Conservation (phyloP, 768 basidiomycete genomes). For the Coprinopsis sp. region DNA sequence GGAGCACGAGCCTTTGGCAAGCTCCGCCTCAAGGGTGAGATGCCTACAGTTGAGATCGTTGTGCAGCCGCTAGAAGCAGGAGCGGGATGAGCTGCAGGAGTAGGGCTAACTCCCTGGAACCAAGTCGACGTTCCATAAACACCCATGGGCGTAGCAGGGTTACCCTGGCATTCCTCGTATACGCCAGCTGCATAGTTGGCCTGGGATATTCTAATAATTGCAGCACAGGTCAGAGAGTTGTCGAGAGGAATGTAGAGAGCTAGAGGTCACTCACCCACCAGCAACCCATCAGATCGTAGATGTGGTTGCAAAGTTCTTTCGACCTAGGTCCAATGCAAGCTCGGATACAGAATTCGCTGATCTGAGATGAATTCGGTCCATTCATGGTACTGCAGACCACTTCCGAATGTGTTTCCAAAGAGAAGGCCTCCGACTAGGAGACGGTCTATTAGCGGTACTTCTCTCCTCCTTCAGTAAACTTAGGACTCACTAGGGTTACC, state of each 20-base stretch:
- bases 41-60: constrained; percentile 45
- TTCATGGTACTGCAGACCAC: constrained; percentile 56
- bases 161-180: constrained; percentile 3
- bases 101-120: constrained; percentile 54
- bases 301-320: constrained; percentile 55
- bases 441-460: background rate
- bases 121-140: constrained; percentile 66
- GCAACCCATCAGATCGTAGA: constrained; percentile 53
- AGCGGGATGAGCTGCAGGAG: constrained; percentile 51
- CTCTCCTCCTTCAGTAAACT: background rate
- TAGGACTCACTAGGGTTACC: constrained; percentile 41
- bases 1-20: background rate
- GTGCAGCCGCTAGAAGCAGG: constrained; percentile 62
- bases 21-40: background rate
- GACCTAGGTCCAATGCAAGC: constrained; percentile 54
- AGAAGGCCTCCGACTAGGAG: constrained; percentile 61
- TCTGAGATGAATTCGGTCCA: constrained; percentile 73
- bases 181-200: constrained; percentile 43
- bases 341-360: constrained; percentile 65
- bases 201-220: constrained; percentile 43
- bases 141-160: constrained; percentile 49
- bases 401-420: constrained; percentile 61
- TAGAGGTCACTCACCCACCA: constrained; percentile 33
- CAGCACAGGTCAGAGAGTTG: background rate
- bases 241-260: background rate